Conservation (phyloP, 2,329 filamentous ascomycete genomes). For the Colletotrichum tropicicola region DNA sequence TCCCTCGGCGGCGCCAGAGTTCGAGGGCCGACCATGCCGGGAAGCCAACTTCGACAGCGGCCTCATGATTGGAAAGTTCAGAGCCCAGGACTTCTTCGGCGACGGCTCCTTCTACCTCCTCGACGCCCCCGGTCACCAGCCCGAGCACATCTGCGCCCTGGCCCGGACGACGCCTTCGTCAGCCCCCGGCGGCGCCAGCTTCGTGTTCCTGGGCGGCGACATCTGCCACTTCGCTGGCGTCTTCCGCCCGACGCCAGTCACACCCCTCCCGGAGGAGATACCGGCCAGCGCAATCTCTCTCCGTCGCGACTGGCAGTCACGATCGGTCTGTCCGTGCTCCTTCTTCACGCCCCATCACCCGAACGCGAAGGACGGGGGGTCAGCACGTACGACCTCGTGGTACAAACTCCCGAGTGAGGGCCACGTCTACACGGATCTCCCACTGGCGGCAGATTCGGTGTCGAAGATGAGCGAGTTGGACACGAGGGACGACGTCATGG, state of each 20-base stretch:
- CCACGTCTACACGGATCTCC: slow-evolving; percentile 21
- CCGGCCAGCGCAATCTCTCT: neutral
- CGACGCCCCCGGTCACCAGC: slow-evolving; percentile 37
- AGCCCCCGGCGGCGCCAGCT: slow-evolving; percentile 22
- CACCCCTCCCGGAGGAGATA: slow-evolving; percentile 8
- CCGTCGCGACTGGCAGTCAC: slow-evolving; percentile 5
- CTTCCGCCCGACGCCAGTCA: slow-evolving; percentile 8
- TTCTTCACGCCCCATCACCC: slow-evolving; percentile 22
- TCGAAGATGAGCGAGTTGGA: slow-evolving; percentile 28
- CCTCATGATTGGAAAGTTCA: slow-evolving; percentile 43
- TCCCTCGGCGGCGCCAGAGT: slow-evolving; percentile 21
- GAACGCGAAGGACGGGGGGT: neutral
- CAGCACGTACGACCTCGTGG: slow-evolving; percentile 1
- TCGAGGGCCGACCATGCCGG: slow-evolving; percentile 25
- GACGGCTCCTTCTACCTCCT: slow-evolving; percentile 53
- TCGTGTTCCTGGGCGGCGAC: slow-evolving; percentile 35
- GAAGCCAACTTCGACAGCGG: slow-evolving; percentile 31
- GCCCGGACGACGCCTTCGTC: slow-evolving; percentile 30
- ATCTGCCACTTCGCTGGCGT: slow-evolving; percentile 31
- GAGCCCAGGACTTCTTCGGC: slow-evolving; percentile 50
- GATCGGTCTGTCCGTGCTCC: slow-evolving; percentile 11
- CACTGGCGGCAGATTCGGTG: slow-evolving; percentile 5
- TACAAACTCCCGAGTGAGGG: neutral
- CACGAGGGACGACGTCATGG: slow-evolving; percentile 15
- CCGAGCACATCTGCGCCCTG: slow-evolving; percentile 34